These are phyloP conservation scores for Trichoderma simmonsii DNA, from an alignment of 2,329 filamentous ascomycete genomes.

Conservation along the genomic window DNA sequence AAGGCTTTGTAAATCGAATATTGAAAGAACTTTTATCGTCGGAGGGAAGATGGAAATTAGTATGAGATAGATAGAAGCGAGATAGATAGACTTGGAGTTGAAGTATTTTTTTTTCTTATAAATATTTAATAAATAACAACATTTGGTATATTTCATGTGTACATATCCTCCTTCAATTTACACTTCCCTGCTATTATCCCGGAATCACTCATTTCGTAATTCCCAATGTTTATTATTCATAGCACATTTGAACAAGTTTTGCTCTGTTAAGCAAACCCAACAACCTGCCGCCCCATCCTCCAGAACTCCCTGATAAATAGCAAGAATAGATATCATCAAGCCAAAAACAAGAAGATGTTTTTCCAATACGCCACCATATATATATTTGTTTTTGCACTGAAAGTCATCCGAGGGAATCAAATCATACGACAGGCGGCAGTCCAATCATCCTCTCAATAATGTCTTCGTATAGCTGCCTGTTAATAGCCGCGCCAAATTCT, in stretches of 20 bases:
- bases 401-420: not conserved
- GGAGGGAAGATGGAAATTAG: not conserved
- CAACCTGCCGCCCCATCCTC: not conserved
- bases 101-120: not conserved
- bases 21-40: no score
- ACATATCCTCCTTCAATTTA: not conserved
- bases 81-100: not conserved
- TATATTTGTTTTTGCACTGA: not conserved
- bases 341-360: not conserved
- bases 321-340: not conserved
- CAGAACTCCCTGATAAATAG: not conserved
- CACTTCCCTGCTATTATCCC: not conserved
- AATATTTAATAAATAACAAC: not conserved
- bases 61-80: not conserved
- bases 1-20: slow-evolving; percentile 48
- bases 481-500: slow-evolving; percentile 47
- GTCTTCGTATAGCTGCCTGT: slow-evolving; percentile 45
- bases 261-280: not conserved
- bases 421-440: slow-evolving; percentile 12
- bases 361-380: not conserved
- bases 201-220: not conserved
- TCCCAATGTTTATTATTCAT: not conserved
- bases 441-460: slow-evolving; percentile 42
- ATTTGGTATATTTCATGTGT: not conserved
- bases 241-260: not conserved